These are phyloP conservation scores for Diaporthe caulivora DNA, from an alignment of 2,329 filamentous ascomycete species.

Conservation along the genomic window DNA sequence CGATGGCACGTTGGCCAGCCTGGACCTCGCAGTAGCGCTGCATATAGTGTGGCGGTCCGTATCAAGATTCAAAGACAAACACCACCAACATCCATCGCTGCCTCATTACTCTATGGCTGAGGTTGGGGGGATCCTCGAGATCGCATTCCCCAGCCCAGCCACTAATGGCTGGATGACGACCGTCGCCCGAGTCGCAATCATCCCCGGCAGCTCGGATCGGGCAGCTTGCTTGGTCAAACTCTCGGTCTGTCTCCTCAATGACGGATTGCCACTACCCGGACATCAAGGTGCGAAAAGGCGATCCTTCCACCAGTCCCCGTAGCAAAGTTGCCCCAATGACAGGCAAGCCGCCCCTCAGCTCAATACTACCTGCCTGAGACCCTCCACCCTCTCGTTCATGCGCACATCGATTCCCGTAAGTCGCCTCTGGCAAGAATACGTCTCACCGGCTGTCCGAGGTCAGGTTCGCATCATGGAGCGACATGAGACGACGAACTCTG, in stretches of 20 bases:
- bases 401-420: conserved; percentile 20
- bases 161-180: conserved; percentile 23
- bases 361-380: conserved; percentile 19
- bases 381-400: conserved; percentile 29
- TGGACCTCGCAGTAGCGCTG: conserved; percentile 35
- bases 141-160: conserved; percentile 13
- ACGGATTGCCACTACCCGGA: conserved; percentile 21
- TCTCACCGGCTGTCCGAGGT: conserved; percentile 19
- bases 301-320: background rate
- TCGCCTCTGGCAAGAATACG: background rate
- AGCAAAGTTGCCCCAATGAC: conserved; percentile 3
- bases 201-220: conserved; percentile 16
- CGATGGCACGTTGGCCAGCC: conserved; percentile 23
- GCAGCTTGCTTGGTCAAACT: conserved; percentile 26
- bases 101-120: conserved; percentile 17
- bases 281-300: conserved; percentile 36
- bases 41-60: conserved; percentile 31
- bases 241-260: conserved; percentile 30
- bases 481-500: conserved; percentile 36
- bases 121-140: conserved; percentile 13
- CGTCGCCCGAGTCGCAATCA: background rate
- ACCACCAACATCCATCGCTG: conserved; percentile 6
- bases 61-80: conserved; percentile 32
- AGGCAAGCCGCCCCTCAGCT: background rate
- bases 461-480: conserved; percentile 23